Evolutionary conservation across 495 filamentous ascomycete genomes (phyloP), one percentile per base, ranked within the genome.

Genomic region (Glutinoglossum americanum): DNA sequence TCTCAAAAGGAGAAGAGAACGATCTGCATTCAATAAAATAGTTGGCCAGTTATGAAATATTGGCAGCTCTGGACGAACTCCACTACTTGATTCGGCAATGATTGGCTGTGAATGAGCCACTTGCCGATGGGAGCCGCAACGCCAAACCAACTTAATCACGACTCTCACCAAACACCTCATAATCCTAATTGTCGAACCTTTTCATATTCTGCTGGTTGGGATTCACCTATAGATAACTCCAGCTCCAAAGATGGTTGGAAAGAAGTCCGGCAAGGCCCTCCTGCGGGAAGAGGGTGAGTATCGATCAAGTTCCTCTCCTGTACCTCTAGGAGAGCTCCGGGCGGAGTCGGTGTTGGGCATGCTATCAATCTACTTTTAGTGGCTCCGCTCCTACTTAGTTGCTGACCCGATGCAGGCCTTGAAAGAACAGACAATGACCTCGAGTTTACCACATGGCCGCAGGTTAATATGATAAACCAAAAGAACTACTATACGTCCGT

Each of bases 401-500:
- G 11, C 49, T 53, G 15, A 53, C 49, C 15, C 39, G 28, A 19
- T 32, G 21, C 58, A 94, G 92, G 92, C 59, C 81, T 98, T 48
- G 87, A 92, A 69, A 75, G 89, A 62, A 97, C 93, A 39, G 92
- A 98, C 72, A 98, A 98, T 75, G 89, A 89, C 66, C 88, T 98
- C 78, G 89, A 88, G 65, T 78, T 87, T 55, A 89, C 89, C 26
- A 90, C 76, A 69, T 98, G 92, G 92, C 93, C 92, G 21, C 82
- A 89, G 62, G 79, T 95, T 45, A 74, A 76, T 17, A 83, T 89
- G 64, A 98, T 98, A 67, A 98, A 98, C 65, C 92, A 98, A 66
- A 98, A 98, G 71, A 98, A 98, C 69, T 98, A 98, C 70, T 98
- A 98, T 64, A 98, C 92, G 87, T 95, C 76, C 57, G 87, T 75